Conservation (phyloP, 768 basidiomycete genomes). For the Tricholoma sp. region DNA sequence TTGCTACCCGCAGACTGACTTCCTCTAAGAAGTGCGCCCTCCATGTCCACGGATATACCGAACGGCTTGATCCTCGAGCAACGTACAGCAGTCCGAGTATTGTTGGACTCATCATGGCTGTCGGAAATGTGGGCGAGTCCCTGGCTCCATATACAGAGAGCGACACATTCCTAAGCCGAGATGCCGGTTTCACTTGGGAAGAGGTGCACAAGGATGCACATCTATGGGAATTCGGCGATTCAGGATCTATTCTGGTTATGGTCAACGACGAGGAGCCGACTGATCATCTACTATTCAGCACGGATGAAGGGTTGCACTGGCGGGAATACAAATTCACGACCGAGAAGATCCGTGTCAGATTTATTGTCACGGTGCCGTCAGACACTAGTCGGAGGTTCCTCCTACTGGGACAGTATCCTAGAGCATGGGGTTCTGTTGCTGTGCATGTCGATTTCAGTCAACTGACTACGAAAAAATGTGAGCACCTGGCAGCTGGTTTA, state of each 20-base stretch:
- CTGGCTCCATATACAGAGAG: constrained; percentile 79
- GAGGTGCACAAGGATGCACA: constrained; percentile 98
- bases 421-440: constrained; percentile 48
- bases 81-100: constrained; percentile 93
- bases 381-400: constrained; percentile 93
- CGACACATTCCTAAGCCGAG: constrained; percentile 95
- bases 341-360: constrained; percentile 62
- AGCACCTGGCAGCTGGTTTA: constrained; percentile 21
- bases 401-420: constrained; percentile 62
- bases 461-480: constrained; percentile 73
- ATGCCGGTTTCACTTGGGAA: constrained; percentile 97
- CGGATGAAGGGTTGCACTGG: constrained; percentile 87
- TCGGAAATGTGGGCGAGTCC: constrained; percentile 89
- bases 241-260: constrained; percentile 89
- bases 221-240: constrained; percentile 97
- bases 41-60: constrained; percentile 95
- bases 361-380: constrained; percentile 82
- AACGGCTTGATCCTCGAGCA: constrained; percentile 82
- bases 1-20: neutral
- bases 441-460: constrained; percentile 88
- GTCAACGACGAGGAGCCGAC: constrained; percentile 94
- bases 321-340: constrained; percentile 78
- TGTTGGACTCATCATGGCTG: constrained; percentile 91
- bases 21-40: constrained; percentile 68
- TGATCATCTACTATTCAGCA: constrained; percentile 84